Evolutionary conservation across 768 basidiomycete genomes (phyloP).

Genomic region (Pulveroboletus frians): DNA sequence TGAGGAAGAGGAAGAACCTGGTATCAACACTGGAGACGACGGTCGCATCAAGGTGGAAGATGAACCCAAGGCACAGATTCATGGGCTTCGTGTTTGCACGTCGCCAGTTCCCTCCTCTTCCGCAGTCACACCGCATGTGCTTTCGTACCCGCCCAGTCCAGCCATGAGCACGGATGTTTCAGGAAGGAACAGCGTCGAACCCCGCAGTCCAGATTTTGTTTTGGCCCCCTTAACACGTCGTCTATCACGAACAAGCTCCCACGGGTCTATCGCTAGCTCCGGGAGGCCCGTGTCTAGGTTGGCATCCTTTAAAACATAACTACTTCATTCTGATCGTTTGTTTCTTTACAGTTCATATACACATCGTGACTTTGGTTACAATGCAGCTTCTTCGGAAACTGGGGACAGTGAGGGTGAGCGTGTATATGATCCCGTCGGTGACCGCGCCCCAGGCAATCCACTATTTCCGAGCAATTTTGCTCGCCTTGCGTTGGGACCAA

Average conservation of each 20-base stretch:
- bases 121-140: constrained; percentile 23
- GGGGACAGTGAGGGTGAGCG: constrained; percentile 28
- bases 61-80: constrained; percentile 37
- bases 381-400: constrained; percentile 14
- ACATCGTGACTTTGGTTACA: constrained; percentile 13
- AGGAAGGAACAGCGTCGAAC: constrained; percentile 22
- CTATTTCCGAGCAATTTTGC: constrained; percentile 82
- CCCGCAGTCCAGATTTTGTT: constrained; percentile 23
- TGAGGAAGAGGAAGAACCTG: constrained; percentile 48
- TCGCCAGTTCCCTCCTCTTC: constrained; percentile 31
- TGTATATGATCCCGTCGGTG: constrained; percentile 49
- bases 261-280: constrained; percentile 24
- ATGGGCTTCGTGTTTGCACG: constrained; percentile 55
- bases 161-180: constrained; percentile 11
- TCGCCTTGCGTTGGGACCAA: constrained; percentile 59
- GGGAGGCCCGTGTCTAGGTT: constrained; percentile 26
- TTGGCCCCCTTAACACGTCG: constrained; percentile 17
- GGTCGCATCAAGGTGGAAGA: constrained; percentile 18
- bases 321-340: background rate
- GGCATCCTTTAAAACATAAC: background rate
- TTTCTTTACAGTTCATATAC: constrained; percentile 9
- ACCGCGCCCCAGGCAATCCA: constrained; percentile 67
- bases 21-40: constrained; percentile 5
- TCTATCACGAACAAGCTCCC: constrained; percentile 23
- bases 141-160: constrained; percentile 22